Percentiles rank a stretch among this genome's conserved stretches.
phyloP scores from a whole-genome alignment of 2,329 filamentous ascomycete species.

The Rutstroemia sp. region DNA sequence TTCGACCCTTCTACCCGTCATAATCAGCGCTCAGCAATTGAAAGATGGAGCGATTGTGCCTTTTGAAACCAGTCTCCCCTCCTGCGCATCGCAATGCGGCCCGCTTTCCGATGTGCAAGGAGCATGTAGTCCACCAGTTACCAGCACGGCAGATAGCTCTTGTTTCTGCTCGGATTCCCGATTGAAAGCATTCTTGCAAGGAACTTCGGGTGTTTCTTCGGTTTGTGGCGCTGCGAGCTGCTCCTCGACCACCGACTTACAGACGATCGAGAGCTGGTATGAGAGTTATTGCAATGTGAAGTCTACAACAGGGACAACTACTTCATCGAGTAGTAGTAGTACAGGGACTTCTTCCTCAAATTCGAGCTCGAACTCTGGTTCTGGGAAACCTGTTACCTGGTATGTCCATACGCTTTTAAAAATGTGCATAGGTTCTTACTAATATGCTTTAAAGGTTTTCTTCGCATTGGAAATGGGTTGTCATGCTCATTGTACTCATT shows the following conservation, averaged over 20 bases:
- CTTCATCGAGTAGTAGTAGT: conserved; percentile 15
- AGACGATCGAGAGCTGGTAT: conserved; percentile 64
- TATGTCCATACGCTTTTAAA: conserved; percentile 1
- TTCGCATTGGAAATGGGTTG: conserved; percentile 70
- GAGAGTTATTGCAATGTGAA: conserved; percentile 54
- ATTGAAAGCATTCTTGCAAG: conserved; percentile 49
- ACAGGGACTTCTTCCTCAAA: conserved; percentile 8
- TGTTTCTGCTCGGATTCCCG: conserved; percentile 67
- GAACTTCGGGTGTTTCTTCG: conserved; percentile 48
- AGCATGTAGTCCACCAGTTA: conserved; percentile 57
- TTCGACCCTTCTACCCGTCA: conserved; percentile 2
- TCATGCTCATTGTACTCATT: conserved; percentile 70
- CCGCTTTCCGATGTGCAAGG: conserved; percentile 63
- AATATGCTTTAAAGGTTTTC: conserved; percentile 45
- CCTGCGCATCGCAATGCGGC: conserved; percentile 53
- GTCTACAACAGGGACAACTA: conserved; percentile 22
- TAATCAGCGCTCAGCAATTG: conserved; percentile 2
- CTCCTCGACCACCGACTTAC: conserved; percentile 38
- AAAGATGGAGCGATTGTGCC: conserved; percentile 40
- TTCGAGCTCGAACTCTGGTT: conserved; percentile 11
- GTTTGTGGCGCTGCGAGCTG: conserved; percentile 56
- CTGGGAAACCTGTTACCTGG: conserved; percentile 9
- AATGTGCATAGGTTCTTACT: background rate
- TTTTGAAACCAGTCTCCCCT: conserved; percentile 49
- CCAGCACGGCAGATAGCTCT: conserved; percentile 46